Conservation (phyloP, 148 eudicot species). For the Cornus controversa region DNA sequence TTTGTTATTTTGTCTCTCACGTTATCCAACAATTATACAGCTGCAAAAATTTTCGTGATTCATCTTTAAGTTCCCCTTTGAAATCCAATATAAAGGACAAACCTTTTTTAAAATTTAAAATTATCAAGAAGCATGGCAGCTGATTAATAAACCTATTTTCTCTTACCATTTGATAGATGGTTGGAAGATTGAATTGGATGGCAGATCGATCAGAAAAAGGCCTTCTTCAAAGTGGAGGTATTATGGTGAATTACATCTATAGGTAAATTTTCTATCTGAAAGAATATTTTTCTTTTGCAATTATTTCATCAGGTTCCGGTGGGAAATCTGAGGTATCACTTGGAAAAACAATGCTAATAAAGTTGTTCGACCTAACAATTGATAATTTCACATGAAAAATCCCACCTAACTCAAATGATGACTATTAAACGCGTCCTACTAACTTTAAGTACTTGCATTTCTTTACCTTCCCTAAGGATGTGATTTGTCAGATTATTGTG, state of each 20-base stretch:
- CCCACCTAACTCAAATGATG: too few species aligned
- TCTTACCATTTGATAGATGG: constrained; percentile 35
- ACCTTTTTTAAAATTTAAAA: not conserved
- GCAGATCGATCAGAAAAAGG: constrained; percentile 90
- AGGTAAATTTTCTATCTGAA: constrained; percentile 37
- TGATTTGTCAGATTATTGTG: not conserved
- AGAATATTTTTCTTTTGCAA: constrained; percentile 2
- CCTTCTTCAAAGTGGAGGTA: constrained; percentile 73
- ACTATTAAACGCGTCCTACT: not conserved
- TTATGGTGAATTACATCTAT: constrained; percentile 93
- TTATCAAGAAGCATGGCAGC: not conserved
- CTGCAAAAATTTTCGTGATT: not conserved
- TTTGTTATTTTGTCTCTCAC: not conserved
- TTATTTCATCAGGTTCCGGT: not conserved
- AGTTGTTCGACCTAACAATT: too few species aligned
- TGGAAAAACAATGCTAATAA: not conserved
- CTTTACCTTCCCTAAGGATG: not conserved
- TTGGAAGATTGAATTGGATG: constrained; percentile 93
- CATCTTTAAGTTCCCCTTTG: not conserved
- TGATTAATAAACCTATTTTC: not conserved
- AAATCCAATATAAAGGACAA: not conserved
- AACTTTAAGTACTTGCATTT: not conserved
- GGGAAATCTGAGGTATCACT: not conserved
- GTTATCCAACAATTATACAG: not conserved
- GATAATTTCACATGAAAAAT: too few species aligned